Percentiles rank a stretch among this genome's conserved stretches.
Conservation (phyloP, 371 early-diverging fungal genomes). For the Blyttiomyces sp. region DNA sequence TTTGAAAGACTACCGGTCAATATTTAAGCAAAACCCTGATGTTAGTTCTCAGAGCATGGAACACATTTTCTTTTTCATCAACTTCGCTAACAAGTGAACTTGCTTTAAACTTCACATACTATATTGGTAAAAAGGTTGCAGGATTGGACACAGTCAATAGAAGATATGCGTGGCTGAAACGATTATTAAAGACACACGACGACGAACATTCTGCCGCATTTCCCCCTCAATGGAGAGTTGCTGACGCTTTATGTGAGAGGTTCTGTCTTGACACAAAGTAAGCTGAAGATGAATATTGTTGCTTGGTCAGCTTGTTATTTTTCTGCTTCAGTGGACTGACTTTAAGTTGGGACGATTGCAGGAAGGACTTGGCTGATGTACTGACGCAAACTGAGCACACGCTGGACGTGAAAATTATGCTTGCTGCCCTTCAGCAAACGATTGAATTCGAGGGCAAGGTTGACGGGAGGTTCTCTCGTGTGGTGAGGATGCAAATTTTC, state of each 20-base stretch:
- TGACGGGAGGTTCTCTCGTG: conserved; percentile 55
- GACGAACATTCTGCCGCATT: conserved; percentile 83
- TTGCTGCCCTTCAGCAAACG: conserved; percentile 75
- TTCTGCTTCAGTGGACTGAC: background rate
- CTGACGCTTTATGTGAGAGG: conserved; percentile 62
- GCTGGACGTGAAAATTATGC: conserved; percentile 64
- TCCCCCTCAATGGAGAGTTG: conserved; percentile 76
- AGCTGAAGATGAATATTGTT: too few species aligned
- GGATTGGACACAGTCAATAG: conserved; percentile 80
- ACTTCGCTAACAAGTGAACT: background rate
- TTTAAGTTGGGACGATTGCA: too few species aligned
- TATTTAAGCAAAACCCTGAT: conserved; percentile 79
- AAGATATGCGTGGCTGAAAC: conserved; percentile 91
- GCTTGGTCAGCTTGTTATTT: background rate
- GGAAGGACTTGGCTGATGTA: conserved; percentile 34
- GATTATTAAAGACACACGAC: conserved; percentile 76
- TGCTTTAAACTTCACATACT: background rate
- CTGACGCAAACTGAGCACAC: conserved; percentile 32
- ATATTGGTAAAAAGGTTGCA: too few species aligned
- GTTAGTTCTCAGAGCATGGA: conserved; percentile 29
- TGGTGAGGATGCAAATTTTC: conserved; percentile 3
- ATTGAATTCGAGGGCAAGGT: conserved; percentile 87
- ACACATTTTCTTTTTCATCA: background rate
- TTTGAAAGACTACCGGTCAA: conserved; percentile 75
- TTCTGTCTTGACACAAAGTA: conserved; percentile 79